These are phyloP conservation scores for Cornus suecica DNA, from an alignment of 148 eudicot species.

Conservation along the genomic window DNA sequence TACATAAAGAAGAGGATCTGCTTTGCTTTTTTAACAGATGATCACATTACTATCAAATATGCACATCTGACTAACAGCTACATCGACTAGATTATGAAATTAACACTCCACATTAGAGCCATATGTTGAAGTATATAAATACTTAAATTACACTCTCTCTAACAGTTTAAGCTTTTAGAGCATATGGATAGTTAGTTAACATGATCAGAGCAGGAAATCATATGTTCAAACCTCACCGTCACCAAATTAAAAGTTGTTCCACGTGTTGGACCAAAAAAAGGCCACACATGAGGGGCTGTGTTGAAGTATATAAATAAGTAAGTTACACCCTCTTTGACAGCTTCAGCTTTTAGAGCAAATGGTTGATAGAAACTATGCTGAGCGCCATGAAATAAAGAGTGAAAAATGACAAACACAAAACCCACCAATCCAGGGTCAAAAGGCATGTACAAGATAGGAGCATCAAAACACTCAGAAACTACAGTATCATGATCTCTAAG, in stretches of 20 bases:
- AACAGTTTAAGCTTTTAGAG: no score
- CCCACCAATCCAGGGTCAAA: neutral
- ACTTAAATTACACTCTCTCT: no score
- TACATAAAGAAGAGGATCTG: neutral
- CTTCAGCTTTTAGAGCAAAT: no score
- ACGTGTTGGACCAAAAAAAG: no score
- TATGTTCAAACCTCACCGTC: no score
- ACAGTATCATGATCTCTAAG: constrained; percentile 4
- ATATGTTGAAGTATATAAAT: neutral
- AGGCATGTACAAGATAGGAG: neutral
- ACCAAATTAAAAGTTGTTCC: no score
- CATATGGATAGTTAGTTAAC: no score
- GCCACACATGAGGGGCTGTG: no score
- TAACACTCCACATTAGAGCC: neutral
- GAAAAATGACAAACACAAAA: neutral
- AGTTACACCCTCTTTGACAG: no score
- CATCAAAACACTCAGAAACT: neutral
- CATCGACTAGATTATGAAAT: neutral
- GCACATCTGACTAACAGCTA: neutral
- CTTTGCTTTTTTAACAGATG: neutral
- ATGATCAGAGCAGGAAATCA: no score
- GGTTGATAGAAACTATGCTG: neutral
- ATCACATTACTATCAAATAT: neutral
- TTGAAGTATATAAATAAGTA: no score
- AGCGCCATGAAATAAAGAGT: neutral